These are phyloP conservation scores for Hypomontagnella submonticulosa DNA, from an alignment of 495 filamentous ascomycete species.

Conservation along the genomic window DNA sequence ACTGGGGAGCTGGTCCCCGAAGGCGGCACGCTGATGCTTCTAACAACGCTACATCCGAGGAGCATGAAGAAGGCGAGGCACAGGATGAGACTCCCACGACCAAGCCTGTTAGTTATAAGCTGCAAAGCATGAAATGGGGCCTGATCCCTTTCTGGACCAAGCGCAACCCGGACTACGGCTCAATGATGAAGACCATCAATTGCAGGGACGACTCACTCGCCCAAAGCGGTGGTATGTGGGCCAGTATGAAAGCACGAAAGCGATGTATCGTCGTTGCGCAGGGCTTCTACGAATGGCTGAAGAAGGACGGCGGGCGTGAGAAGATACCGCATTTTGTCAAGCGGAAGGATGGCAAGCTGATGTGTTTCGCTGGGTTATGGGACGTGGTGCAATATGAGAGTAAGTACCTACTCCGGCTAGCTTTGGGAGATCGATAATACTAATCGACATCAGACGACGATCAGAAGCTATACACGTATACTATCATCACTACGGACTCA, in stretches of 20 bases:
- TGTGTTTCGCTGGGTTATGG: conserved; percentile 93
- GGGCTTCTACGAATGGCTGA: conserved; percentile 97
- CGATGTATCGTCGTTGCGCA: conserved; percentile 87
- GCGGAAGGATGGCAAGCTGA: conserved; percentile 81
- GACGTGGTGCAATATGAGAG: conserved; percentile 86
- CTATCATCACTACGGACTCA: conserved; percentile 88
- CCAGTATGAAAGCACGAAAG: conserved; percentile 85
- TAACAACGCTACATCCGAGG: conserved; percentile 13
- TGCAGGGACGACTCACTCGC: conserved; percentile 90
- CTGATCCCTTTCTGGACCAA: conserved; percentile 94
- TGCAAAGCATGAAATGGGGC: conserved; percentile 76
- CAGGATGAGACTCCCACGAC: conserved; percentile 15
- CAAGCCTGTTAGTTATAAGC: conserved; percentile 69
- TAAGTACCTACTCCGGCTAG: conserved; percentile 43
- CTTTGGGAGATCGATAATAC: not conserved
- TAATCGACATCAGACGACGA: conserved; percentile 54
- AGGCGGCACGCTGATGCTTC: conserved; percentile 30
- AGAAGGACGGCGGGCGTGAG: conserved; percentile 79
- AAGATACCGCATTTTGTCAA: conserved; percentile 85
- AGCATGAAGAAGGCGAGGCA: conserved; percentile 24
- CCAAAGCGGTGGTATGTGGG: conserved; percentile 86
- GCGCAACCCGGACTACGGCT: conserved; percentile 77
- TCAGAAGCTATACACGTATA: conserved; percentile 83
- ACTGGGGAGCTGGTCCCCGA: conserved; percentile 59
- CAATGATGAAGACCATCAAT: conserved; percentile 89